Evolutionary conservation across 2,329 filamentous ascomycete species (phyloP), one percentile per base, ranked within the genome.

Genomic region (Xylaria polymorpha): DNA sequence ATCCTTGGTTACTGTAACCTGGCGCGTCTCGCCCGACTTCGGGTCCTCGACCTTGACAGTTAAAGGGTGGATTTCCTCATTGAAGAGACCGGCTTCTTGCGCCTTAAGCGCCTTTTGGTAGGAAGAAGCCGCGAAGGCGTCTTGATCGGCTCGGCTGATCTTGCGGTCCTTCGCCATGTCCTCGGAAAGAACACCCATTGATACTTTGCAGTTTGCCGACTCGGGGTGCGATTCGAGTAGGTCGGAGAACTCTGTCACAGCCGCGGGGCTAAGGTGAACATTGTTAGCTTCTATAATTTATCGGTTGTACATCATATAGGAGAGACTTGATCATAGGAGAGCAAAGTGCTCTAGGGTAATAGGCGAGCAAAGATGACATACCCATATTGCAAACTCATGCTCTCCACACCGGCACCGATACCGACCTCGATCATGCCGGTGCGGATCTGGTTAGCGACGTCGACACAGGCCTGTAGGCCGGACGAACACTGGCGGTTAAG

Each of bases 401-500:
- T 96, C 89, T 99, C 96, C 29, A 97, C 94, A 78, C 96, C 96
- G 22, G 94, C 94, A 74, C 95, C 96, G 75, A 98, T 90, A 75
- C 96, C 96, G 71, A 98, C 83, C 74, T 98, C 95, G 78, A 98
- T 98, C 92, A 97, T 97, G 77, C 94, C 96, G 5, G 89, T 80
- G 78, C 89, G 89, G 83, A 99, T 97, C 75, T 93, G 93, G 85
- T 98, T 97, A 74, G 95, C 95, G 78, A 98, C 91, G 80, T 98
- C 95, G 69, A 96, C 92, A 78, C 93, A 94, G 29, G 96, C 95
- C 82, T 98, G 94, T 37, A 98, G 88, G 63, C 96, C 95, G 46
- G 91, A 94, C 15, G 93, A 97, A 85, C 96, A 99, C 84, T 98
- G 95, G 77, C 96, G 87, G 87, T 98, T 99, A 80, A 98, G 83